phyloP scores from a whole-genome alignment of 257 asterid genomes.

The Rauvolfia tetraphylla region DNA sequence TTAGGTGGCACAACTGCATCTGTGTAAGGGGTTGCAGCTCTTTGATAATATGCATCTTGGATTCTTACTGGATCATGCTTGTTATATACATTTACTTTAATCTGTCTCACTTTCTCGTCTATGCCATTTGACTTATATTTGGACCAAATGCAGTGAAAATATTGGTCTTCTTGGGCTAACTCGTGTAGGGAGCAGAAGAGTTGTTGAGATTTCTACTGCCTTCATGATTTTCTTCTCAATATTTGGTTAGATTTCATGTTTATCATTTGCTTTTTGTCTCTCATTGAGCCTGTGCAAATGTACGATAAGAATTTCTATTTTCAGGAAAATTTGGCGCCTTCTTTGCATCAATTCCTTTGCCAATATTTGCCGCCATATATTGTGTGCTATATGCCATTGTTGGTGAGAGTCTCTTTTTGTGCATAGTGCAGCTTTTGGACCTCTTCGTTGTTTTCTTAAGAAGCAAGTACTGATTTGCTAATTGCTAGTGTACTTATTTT shows the following conservation, averaged over 20 bases:
- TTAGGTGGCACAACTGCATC: conserved; percentile 73
- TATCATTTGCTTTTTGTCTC: neutral
- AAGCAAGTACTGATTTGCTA: neutral
- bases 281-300: neutral
- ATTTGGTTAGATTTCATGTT: conserved; percentile 53
- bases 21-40: conserved; percentile 51
- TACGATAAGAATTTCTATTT: conserved; percentile 20
- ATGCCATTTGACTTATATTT: neutral
- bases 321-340: conserved; percentile 97
- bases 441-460: conserved; percentile 3
- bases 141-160: conserved; percentile 63
- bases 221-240: conserved; percentile 98
- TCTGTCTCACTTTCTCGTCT: neutral
- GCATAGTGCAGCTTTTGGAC: neutral
- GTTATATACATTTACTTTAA: neutral
- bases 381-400: conserved; percentile 86
- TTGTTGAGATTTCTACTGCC: conserved; percentile 81
- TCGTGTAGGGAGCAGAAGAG: conserved; percentile 99
- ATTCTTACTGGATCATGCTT: conserved; percentile 3
- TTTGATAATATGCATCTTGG: neutral
- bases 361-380: conserved; percentile 90
- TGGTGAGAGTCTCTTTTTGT: conserved; percentile 47
- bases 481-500: neutral
- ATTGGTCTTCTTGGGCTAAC: conserved; percentile 97
- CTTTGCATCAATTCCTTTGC: conserved; percentile 89